Evolutionary conservation across 208 protist genomes (phyloP), one percentile per base, ranked within the genome.

Genomic region (Leishmania martiniquensis): DNA sequence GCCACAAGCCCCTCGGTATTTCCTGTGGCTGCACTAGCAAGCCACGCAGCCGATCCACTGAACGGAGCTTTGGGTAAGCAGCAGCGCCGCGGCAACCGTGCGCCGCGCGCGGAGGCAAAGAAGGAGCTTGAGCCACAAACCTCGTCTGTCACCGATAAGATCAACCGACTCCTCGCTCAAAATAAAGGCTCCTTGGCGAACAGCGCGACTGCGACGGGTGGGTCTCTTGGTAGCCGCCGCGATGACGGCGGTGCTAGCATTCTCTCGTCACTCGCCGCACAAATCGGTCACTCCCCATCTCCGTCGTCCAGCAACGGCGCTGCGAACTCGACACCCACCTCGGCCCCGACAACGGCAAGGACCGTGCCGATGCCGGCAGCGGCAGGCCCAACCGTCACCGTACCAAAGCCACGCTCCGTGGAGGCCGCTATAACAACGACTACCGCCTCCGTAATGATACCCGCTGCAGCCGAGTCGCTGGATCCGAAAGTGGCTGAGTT

Each of bases 401-500:
- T 83, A 32, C 78, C 78, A 45, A 77, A 78, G 66, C 78, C 78
- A 51, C 78, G 73, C 32, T 83, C 78, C 3, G 72, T 76, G 20
- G 69, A 78, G 34, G 59, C 34, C 9, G 51, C 70, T 2, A 57
- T 59, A 55, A 34, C 63, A 3, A 34, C 39, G 20, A 75, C 44
- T n/a, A 13, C 29, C 32, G 32, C 72, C 42, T n/a, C 75, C 29
- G 45, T 74, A 12, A 65, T 54, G 15, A 73, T 68, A 0, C 57
- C 85, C 1, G 67, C 75, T 44, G 57, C 77, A 10, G 74, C 77
- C 32, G 85, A 85, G 39, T 69, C 75, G 22, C 74, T 89, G 57
- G 81, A 86, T 70, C 86, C 89, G 37, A 87, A 84, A 37, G 81
- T 86, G 55, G 68, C 89, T 71, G 86, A 86, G 45, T 85, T 85